Evolutionary conservation across 2,329 filamentous ascomycete species (phyloP).

Genomic region (Microsporum audouinii): DNA sequence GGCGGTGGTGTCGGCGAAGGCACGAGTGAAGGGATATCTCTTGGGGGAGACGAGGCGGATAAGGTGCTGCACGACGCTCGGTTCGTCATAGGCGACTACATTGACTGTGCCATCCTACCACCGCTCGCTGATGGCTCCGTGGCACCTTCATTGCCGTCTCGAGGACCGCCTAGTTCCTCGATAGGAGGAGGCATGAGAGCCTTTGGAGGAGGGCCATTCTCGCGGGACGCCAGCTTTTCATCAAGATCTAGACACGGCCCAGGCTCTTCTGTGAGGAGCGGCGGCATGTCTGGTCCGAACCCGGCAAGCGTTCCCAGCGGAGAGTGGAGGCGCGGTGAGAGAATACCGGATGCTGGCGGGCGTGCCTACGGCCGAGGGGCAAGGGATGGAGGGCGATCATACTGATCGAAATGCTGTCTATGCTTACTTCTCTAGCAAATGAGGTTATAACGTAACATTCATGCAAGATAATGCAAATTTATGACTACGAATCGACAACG

Average conservation of each 20-base stretch:
- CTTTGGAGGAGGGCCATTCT: slow-evolving; percentile 19
- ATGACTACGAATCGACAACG: too few species aligned
- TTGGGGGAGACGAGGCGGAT: slow-evolving; percentile 49
- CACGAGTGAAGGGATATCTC: slow-evolving; percentile 5
- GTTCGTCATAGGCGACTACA: slow-evolving; percentile 81
- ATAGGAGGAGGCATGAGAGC: slow-evolving; percentile 34
- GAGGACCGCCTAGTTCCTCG: slow-evolving; percentile 27
- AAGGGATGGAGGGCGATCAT: neutral
- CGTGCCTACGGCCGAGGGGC: slow-evolving; percentile 29
- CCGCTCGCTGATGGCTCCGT: slow-evolving; percentile 64
- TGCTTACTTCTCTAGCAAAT: neutral
- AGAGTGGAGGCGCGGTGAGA: slow-evolving; percentile 40
- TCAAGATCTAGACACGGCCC: slow-evolving; percentile 28
- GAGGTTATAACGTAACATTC: neutral
- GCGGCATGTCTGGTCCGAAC: slow-evolving; percentile 30
- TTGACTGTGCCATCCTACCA: slow-evolving; percentile 70
- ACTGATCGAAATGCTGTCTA: neutral
- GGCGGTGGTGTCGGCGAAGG: neutral
- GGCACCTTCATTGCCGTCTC: slow-evolving; percentile 38
- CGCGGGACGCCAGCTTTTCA: slow-evolving; percentile 36
- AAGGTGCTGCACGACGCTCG: slow-evolving; percentile 66
- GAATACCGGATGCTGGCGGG: slow-evolving; percentile 31
- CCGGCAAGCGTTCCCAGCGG: slow-evolving; percentile 32
- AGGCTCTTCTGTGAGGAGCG: slow-evolving; percentile 31
- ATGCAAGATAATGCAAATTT: neutral